These are phyloP conservation scores for Pseudogymnoascus destructans DNA, from an alignment of 2,329 filamentous ascomycete species.

Conservation along the genomic window DNA sequence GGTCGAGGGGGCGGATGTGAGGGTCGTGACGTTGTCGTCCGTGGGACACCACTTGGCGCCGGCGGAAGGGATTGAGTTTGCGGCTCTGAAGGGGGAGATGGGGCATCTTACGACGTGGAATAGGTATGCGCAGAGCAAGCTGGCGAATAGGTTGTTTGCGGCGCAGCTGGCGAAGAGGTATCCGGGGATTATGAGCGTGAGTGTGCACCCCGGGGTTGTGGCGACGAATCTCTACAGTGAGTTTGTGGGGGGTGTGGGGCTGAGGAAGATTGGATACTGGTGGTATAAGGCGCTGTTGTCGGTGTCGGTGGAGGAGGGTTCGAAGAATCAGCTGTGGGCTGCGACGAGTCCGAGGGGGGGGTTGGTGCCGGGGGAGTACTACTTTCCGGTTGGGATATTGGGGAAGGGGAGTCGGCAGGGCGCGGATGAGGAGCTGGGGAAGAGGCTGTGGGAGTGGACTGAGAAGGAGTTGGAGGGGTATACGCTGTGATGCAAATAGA, in stretches of 20 bases:
- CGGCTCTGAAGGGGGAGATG: slow-evolving; percentile 18
- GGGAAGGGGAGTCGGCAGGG: slow-evolving; percentile 17
- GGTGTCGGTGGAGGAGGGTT: slow-evolving; percentile 26
- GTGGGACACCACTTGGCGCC: slow-evolving; percentile 12
- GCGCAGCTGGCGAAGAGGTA: slow-evolving; percentile 30
- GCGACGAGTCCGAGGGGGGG: slow-evolving; percentile 25
- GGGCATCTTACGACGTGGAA: slow-evolving; percentile 17
- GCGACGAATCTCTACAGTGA: slow-evolving; percentile 10
- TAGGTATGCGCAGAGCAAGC: slow-evolving; percentile 34
- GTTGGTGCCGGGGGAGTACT: slow-evolving; percentile 27
- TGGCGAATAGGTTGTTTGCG: slow-evolving; percentile 35
- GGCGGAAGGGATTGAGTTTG: slow-evolving; percentile 22
- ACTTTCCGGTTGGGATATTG: slow-evolving; percentile 26
- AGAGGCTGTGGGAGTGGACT: slow-evolving; percentile 31
- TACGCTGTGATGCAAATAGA: slow-evolving; percentile 3
- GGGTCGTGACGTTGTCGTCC: slow-evolving; percentile 17
- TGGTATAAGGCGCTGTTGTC: slow-evolving; percentile 12
- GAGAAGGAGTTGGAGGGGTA: slow-evolving; percentile 18
- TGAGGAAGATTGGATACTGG: slow-evolving; percentile 10
- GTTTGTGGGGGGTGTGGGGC: slow-evolving; percentile 12
- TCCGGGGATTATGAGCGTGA: slow-evolving; percentile 27
- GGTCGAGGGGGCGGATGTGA: slow-evolving; percentile 3
- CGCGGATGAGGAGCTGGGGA: slow-evolving; percentile 24
- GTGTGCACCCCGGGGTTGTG: slow-evolving; percentile 32
- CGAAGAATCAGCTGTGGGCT: slow-evolving; percentile 31